Conservation (phyloP, 1,284 basidiomycete species). For the Cutaneotrichosporon sp. region DNA sequence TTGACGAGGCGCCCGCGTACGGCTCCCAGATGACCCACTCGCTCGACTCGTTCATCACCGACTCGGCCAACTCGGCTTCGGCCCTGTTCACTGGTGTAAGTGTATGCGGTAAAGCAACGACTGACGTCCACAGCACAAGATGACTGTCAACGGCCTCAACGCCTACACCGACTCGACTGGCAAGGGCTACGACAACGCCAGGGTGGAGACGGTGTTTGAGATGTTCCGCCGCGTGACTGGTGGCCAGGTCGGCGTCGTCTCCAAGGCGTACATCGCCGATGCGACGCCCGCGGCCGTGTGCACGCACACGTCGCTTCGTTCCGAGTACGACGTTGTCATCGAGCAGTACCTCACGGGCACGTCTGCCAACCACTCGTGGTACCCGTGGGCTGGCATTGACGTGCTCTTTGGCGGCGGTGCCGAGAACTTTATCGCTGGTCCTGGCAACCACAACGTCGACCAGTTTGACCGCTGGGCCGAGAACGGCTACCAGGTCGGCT, state of each 20-base stretch:
- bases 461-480: slow-evolving; percentile 44
- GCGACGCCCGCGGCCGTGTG: slow-evolving; percentile 48
- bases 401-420: slow-evolving; percentile 47
- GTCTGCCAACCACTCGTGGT: slow-evolving; percentile 48
- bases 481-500: slow-evolving; percentile 46
- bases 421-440: slow-evolving; percentile 42
- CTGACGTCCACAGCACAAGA: slow-evolving; percentile 27
- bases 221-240: slow-evolving; percentile 40
- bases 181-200: slow-evolving; percentile 40
- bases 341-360: slow-evolving; percentile 46
- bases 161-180: slow-evolving; percentile 39
- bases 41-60: slow-evolving; percentile 46
- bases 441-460: slow-evolving; percentile 42
- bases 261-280: slow-evolving; percentile 49
- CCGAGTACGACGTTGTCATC: slow-evolving; percentile 42
- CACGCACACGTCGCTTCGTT: slow-evolving; percentile 44
- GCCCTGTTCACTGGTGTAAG: slow-evolving; percentile 45
- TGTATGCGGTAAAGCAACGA: neutral
- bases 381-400: slow-evolving; percentile 43
- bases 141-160: slow-evolving; percentile 50
- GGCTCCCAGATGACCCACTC: slow-evolving; percentile 40
- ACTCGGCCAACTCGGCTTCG: slow-evolving; percentile 51
- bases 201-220: slow-evolving; percentile 46
- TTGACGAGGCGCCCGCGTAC: slow-evolving; percentile 41
- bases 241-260: slow-evolving; percentile 48